These are phyloP conservation scores for Artemisia argyi DNA, from an alignment of 129 eudicot species.

Conservation along the genomic window DNA sequence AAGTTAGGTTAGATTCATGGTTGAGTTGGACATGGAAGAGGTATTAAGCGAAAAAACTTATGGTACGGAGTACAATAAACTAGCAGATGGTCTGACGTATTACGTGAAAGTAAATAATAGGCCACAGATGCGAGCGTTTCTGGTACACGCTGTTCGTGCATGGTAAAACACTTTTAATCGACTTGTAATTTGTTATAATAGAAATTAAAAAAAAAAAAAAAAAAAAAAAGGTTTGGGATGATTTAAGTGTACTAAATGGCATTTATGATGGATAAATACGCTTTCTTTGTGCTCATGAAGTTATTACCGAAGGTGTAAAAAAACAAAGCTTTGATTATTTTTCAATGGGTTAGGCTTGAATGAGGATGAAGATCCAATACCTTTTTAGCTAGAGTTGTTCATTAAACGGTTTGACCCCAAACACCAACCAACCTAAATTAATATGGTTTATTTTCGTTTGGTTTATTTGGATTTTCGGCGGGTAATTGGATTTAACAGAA, in stretches of 20 bases:
- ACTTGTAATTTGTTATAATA: not conserved
- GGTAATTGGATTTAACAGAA: no score
- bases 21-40: not conserved
- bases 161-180: not conserved
- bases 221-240: no score
- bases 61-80: not conserved
- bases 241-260: no score
- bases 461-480: no score
- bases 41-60: not conserved
- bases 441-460: no score
- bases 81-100: not conserved
- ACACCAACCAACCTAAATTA: no score
- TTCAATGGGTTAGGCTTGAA: not conserved
- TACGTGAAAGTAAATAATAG: not conserved
- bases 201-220: not conserved
- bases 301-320: no score
- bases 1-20: not conserved
- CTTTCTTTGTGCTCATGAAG: not conserved
- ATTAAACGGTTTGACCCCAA: no score
- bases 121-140: not conserved
- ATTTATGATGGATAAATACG: no score
- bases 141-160: not conserved
- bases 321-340: no score
- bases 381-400: no score
- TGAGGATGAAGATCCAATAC: no score